Evolutionary conservation across 2,329 filamentous ascomycete species (phyloP), one percentile per base, ranked within the genome.

Genomic region (Clarireedia homoeocarpa): DNA sequence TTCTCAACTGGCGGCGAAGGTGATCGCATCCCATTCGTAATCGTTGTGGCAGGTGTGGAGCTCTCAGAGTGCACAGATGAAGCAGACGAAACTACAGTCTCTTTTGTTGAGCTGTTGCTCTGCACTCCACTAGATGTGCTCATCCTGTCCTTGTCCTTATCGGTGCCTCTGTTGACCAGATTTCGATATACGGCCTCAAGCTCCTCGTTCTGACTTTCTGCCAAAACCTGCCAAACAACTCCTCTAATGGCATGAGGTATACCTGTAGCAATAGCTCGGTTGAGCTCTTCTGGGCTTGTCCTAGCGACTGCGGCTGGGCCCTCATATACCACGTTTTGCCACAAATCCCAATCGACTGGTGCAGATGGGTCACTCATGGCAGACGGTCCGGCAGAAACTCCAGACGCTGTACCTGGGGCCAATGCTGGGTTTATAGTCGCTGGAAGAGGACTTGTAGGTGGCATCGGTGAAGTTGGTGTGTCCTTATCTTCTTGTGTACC

Each of bases 181-280:
- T 95, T 91, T 61, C 80, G 82, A 73, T 97, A 99, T n/a, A 91
- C 81, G 15, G 78, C 74, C 71, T 99, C 94, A 17, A 99, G 75
- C 46, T 95, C 90, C 59, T 92, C 87, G 64, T 90, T 95, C 72
- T 96, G 95, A 74, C 91, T 96, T 68, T 96, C 90, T 3, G 94
- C 91, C 59, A 99, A 75, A 6, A 97, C 92, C 72, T 99, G 94
- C 94, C 94, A 99, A 51, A 99, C 91, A 2, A 99, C 94, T n/a
- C 94, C 95, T 57, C 94, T 85, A 59, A 99, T 96, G 3, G 91
- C 92, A 63, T 86, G 91, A 1, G 94, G 94, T 56, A 99, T 99
- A 34, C 94, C 94, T 40, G 86, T 88, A 50, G 92, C 89, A 64
- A 99, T 96, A 23, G 94, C 91, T 62, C 81, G 83, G 68, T 92